phyloP scores from a whole-genome alignment of 2,329 filamentous ascomycete species.

The Tolypocladium capitatum region DNA sequence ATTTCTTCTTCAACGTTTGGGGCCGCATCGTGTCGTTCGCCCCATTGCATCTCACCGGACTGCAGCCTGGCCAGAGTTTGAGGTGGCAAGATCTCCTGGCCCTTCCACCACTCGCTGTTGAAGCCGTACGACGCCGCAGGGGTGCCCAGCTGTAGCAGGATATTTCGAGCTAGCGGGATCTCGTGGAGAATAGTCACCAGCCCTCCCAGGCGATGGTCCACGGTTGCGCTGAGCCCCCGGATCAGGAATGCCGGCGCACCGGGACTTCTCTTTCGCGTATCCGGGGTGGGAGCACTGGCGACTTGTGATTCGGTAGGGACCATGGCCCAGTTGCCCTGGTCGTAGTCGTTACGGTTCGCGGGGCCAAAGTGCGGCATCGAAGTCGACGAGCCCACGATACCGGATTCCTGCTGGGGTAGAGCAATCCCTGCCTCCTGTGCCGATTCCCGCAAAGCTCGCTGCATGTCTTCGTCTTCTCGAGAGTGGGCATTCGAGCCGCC shows the following conservation, averaged over 20 bases:
- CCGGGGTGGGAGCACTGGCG: conserved; percentile 17
- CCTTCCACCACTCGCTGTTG: conserved; percentile 49
- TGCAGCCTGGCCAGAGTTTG: conserved; percentile 21
- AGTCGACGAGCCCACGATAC: conserved; percentile 27
- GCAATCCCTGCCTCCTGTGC: conserved; percentile 35
- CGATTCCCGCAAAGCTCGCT: conserved; percentile 43
- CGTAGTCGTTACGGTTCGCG: conserved; percentile 42
- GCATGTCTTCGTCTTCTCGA: conserved; percentile 42
- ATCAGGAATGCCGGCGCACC: conserved; percentile 39
- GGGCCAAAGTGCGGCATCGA: conserved; percentile 42
- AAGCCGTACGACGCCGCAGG: conserved; percentile 37
- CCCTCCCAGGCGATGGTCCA: conserved; percentile 33
- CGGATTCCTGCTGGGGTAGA: conserved; percentile 33
- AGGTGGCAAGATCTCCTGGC: conserved; percentile 32
- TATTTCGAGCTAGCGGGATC: conserved; percentile 45
- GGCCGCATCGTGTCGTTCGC: conserved; percentile 13
- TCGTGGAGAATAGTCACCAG: conserved; percentile 46
- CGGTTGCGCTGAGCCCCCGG: conserved; percentile 17
- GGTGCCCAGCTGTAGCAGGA: conserved; percentile 31
- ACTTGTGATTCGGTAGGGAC: conserved; percentile 24
- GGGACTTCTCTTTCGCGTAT: conserved; percentile 26
- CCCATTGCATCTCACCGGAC: conserved; percentile 16
- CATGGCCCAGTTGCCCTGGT: conserved; percentile 45
- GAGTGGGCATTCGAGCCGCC: conserved; percentile 21
- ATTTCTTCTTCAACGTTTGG: conserved; percentile 38